Conservation (phyloP, 106 monocot genomes). For the Ottelia alismoides region DNA sequence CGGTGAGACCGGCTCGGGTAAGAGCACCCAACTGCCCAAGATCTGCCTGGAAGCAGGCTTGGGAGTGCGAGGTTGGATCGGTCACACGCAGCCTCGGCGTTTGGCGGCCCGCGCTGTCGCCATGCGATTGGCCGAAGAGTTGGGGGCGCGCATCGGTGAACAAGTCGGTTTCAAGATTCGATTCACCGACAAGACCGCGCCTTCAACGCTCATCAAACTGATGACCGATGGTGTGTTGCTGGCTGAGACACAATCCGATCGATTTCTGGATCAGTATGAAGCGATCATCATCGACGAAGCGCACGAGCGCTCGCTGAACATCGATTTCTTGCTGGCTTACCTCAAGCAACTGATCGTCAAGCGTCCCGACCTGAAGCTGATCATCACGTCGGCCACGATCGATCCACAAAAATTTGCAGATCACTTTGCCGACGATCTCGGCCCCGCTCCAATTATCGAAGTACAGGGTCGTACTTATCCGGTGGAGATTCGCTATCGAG, state of each 20-base stretch:
- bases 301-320: constrained; percentile 66
- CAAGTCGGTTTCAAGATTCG: constrained; percentile 5
- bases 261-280: too few relatives aligned
- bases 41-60: too few relatives aligned
- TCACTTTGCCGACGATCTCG: constrained; percentile 60
- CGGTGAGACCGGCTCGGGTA: too few relatives aligned
- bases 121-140: constrained; percentile 1
- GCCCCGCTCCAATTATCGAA: constrained; percentile 55
- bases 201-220: too few relatives aligned
- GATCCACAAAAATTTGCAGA: constrained; percentile 73
- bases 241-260: constrained; percentile 68
- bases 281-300: constrained; percentile 76
- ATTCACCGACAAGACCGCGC: too few relatives aligned
- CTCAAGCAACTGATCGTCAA: constrained; percentile 68
- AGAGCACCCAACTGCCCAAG: too few relatives aligned
- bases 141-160: not conserved
- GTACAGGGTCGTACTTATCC: constrained; percentile 62
- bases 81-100: constrained; percentile 4
- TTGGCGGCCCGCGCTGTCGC: constrained; percentile 7
- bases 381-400: constrained; percentile 72
- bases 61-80: too few relatives aligned
- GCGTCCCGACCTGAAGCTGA: constrained; percentile 69
- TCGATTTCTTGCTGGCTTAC: constrained; percentile 66
- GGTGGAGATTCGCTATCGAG: constrained; percentile 76
- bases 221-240: constrained; percentile 87